Evolutionary conservation across 192 early-diverging fungal species (phyloP).

Genomic region (Mortierella hygrophila): DNA sequence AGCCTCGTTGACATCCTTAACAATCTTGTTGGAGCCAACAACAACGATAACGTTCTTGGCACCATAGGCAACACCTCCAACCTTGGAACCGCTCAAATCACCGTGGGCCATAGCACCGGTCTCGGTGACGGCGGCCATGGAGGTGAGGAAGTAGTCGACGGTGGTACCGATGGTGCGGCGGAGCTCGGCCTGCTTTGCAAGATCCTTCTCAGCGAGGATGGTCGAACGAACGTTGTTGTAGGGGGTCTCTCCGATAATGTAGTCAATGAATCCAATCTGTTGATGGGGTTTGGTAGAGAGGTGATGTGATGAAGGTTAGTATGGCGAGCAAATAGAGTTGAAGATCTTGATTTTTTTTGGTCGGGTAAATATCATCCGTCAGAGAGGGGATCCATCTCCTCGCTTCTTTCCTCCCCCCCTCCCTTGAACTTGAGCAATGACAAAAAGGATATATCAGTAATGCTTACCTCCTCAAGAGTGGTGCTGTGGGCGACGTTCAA

Average conservation of each 20-base stretch:
- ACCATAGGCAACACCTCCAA: conserved; percentile 46
- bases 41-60: conserved; percentile 57
- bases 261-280: conserved; percentile 57
- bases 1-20: conserved; percentile 55
- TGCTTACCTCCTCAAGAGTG: conserved; percentile 54
- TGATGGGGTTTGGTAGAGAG: background rate
- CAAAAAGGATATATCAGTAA: background rate
- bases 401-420: no score
- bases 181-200: conserved; percentile 48
- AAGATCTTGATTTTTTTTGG: background rate
- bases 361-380: background rate
- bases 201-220: conserved; percentile 54
- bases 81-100: conserved; percentile 43
- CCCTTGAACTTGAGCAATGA: background rate
- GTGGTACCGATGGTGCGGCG: conserved; percentile 53
- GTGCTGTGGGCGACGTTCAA: conserved; percentile 57
- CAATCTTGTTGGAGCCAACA: conserved; percentile 59
- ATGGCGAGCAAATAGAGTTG: background rate
- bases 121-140: conserved; percentile 48
- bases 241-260: conserved; percentile 53
- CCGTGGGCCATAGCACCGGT: conserved; percentile 45
- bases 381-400: no score
- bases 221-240: conserved; percentile 46
- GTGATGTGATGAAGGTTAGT: background rate
- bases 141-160: conserved; percentile 56